Evolutionary conservation across 208 protist genomes (phyloP).

Genomic region (Trypanosomatidae sp.): DNA sequence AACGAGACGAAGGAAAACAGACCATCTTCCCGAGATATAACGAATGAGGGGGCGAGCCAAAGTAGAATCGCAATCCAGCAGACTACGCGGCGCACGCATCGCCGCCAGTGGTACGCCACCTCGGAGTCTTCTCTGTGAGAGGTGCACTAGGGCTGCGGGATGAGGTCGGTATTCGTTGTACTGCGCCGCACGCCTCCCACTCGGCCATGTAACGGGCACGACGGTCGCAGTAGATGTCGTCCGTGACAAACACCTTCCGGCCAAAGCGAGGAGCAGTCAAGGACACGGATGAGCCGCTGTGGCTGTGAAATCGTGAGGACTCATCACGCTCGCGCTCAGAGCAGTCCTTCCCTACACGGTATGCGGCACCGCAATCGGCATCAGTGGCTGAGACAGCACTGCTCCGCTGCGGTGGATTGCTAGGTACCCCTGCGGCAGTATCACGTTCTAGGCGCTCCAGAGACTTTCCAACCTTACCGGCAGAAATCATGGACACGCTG

Average conservation of each 20-base stretch:
- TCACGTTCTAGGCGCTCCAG: constrained; percentile 13
- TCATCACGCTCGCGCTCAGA: constrained; percentile 1
- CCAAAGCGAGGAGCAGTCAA: constrained; percentile 39
- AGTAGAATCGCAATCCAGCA: not conserved
- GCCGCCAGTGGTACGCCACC: constrained; percentile 50
- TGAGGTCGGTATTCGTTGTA: constrained; percentile 32
- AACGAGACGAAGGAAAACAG: not conserved
- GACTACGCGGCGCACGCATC: not conserved
- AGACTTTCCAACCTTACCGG: constrained; percentile 26
- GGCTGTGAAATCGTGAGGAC: constrained; percentile 9
- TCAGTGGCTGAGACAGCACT: not conserved
- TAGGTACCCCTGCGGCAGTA: not conserved
- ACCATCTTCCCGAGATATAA: not conserved
- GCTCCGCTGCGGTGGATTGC: not conserved
- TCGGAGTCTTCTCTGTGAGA: constrained; percentile 57
- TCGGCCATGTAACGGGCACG: constrained; percentile 52
- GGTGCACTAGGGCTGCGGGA: constrained; percentile 61
- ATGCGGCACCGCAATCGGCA: not conserved
- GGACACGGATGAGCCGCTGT: constrained; percentile 7
- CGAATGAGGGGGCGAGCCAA: not conserved
- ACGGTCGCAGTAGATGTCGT: constrained; percentile 61
- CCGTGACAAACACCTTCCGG: constrained; percentile 81
- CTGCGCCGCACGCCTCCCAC: constrained; percentile 59
- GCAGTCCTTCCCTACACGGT: not conserved
- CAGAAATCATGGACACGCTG: constrained; percentile 34